Evolutionary conservation across 2,329 filamentous ascomycete genomes (phyloP).

Genomic region (Periconia sp.): DNA sequence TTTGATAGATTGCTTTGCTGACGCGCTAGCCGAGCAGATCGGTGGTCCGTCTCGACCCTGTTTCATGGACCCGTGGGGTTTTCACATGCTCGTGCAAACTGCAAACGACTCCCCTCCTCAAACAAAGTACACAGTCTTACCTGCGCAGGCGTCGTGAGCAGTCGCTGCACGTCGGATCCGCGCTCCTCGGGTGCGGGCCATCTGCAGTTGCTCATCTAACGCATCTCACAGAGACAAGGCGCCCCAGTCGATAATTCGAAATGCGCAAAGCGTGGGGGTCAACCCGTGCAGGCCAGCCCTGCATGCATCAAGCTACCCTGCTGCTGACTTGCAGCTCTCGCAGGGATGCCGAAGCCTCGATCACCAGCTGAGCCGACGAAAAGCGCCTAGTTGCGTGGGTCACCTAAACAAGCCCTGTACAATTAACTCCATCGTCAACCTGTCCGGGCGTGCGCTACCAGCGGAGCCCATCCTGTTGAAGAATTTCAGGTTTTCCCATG

Average conservation of each 20-base stretch:
- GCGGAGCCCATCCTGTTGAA: neutral
- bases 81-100: slow-evolving; percentile 11
- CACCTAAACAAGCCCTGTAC: neutral
- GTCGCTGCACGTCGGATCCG: no score
- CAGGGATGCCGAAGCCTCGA: slow-evolving; percentile 2
- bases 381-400: slow-evolving; percentile 7
- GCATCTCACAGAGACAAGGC: neutral
- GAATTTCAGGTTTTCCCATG: no score
- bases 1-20: neutral
- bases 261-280: slow-evolving; percentile 13
- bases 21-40: neutral
- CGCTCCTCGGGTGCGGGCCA: no score
- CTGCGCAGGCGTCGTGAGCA: no score
- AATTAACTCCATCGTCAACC: no score
- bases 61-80: slow-evolving; percentile 5
- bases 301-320: neutral
- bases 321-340: slow-evolving; percentile 9
- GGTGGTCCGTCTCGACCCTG: no score
- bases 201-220: no score
- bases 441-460: no score
- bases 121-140: no score
- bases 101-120: neutral
- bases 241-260: neutral
- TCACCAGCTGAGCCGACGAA: slow-evolving; percentile 11
- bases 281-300: neutral